Conservation (phyloP, 805 yeast species). For the Schwanniomyces sp. region DNA sequence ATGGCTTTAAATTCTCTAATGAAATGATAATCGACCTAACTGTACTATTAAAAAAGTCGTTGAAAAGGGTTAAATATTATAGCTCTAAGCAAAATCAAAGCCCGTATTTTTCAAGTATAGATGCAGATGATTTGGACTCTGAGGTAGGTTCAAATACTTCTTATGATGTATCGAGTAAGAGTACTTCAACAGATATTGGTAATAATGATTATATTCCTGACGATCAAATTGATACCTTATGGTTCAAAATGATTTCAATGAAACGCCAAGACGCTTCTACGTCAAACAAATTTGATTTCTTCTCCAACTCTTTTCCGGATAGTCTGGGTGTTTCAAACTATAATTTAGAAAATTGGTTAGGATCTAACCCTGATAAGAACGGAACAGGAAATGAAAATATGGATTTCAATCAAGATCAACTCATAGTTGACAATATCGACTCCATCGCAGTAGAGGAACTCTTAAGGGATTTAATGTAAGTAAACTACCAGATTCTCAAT, state of each 20-base stretch:
- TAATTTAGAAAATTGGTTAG: neutral
- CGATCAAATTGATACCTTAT: constrained; percentile 15
- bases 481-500: too few species aligned
- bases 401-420: neutral
- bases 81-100: constrained; percentile 5
- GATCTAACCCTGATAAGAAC: neutral
- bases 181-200: neutral
- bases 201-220: constrained; percentile 9
- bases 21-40: constrained; percentile 20
- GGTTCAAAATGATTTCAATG: constrained; percentile 14
- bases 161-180: neutral
- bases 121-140: neutral
- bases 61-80: constrained; percentile 3
- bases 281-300: neutral
- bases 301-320: neutral
- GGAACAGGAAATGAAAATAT: neutral
- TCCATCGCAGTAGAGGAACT: neutral
- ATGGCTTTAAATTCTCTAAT: constrained; percentile 9
- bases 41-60: constrained; percentile 19
- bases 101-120: neutral
- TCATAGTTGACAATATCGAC: neutral
- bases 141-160: constrained; percentile 1
- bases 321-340: neutral
- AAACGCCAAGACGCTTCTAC: constrained; percentile 2
- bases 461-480: neutral